Evolutionary conservation across 2,329 filamentous ascomycete genomes (phyloP).

Genomic region (Colletotrichum sidae): DNA sequence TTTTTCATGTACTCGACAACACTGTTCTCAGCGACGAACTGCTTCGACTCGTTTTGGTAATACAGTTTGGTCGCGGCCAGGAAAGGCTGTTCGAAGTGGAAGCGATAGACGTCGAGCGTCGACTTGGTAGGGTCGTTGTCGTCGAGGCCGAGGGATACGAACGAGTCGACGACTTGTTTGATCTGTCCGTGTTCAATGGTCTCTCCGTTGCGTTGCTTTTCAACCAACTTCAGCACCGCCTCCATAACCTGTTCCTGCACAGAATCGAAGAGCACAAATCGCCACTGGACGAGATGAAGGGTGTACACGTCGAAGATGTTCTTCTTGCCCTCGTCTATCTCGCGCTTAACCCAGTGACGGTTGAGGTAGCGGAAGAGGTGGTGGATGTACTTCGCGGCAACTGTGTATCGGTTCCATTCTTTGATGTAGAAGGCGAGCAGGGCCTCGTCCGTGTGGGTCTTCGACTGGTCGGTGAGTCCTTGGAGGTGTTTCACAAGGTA

Average conservation of each 20-base stretch:
- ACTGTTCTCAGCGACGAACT: constrained; percentile 95
- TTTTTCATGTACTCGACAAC: constrained; percentile 99
- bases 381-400: constrained; percentile 96
- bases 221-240: constrained; percentile 92
- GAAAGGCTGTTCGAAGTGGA: constrained; percentile 93
- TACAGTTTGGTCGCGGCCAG: constrained; percentile 85
- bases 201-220: constrained; percentile 97
- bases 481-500: constrained; percentile 85
- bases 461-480: constrained; percentile 77
- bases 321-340: constrained; percentile 99
- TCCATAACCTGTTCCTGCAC: constrained; percentile 93
- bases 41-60: constrained; percentile 91
- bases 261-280: constrained; percentile 85
- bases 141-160: constrained; percentile 93
- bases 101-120: constrained; percentile 93
- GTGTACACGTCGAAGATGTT: constrained; percentile 99
- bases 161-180: constrained; percentile 96
- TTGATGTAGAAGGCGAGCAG: constrained; percentile 93
- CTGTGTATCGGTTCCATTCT: constrained; percentile 96
- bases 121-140: constrained; percentile 94
- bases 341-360: constrained; percentile 97
- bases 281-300: constrained; percentile 95
- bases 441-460: constrained; percentile 87
- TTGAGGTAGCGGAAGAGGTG: constrained; percentile 97
- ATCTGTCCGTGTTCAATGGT: constrained; percentile 98